A percentile compares a stretch with the other conserved stretches of the same genome.
These are phyloP conservation scores for Mycosarcoma mackinlayi DNA, from an alignment of 1,284 basidiomycete species.

Conservation along the genomic window DNA sequence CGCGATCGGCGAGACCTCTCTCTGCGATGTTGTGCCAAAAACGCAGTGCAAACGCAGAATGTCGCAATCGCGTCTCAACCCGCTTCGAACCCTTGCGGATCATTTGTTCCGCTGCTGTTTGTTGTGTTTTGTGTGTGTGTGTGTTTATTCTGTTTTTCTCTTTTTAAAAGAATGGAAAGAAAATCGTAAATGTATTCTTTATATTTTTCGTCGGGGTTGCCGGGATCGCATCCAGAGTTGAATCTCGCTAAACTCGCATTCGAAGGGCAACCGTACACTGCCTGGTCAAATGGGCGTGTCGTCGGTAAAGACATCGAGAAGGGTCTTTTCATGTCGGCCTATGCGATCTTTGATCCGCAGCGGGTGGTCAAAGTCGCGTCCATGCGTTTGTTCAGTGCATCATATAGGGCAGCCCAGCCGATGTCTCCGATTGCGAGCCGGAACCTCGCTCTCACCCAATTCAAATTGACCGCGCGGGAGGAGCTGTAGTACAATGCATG, in stretches of 20 bases:
- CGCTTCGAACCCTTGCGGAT: conserved; percentile 9
- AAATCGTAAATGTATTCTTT: neutral
- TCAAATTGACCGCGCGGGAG: too few species aligned
- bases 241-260: conserved; percentile 31
- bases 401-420: too few species aligned
- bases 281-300: neutral
- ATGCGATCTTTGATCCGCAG: neutral
- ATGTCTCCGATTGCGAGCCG: too few species aligned
- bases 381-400: too few species aligned
- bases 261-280: neutral
- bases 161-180: neutral
- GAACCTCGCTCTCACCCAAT: too few species aligned
- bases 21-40: neutral
- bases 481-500: neutral
- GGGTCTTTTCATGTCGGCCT: neutral
- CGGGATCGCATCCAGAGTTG: conserved; percentile 26
- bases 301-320: neutral
- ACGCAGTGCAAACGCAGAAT: conserved; percentile 16
- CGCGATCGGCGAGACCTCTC: conserved; percentile 14
- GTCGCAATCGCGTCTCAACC: conserved; percentile 24
- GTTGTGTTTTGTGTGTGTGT: neutral
- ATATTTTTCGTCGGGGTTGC: neutral
- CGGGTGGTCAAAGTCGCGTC: too few species aligned
- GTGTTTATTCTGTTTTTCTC: neutral
- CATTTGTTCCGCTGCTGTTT: conserved; percentile 6